Evolutionary conservation across 2,329 filamentous ascomycete genomes (phyloP).

Genomic region (Bipolaris zeicola): DNA sequence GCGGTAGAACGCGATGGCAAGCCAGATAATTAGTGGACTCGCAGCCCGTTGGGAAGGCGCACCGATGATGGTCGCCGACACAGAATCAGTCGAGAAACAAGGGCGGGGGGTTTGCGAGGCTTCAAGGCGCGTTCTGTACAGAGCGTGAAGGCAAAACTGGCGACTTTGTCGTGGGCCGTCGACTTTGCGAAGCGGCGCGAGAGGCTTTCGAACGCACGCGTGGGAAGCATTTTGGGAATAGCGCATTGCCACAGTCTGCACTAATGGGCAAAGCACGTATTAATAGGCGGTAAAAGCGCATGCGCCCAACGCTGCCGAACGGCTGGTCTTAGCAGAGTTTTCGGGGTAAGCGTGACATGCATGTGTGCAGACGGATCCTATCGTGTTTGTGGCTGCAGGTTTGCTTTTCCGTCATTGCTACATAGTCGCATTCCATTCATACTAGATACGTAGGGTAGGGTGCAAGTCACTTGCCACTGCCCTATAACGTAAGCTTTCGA

Average conservation of each 20-base stretch:
- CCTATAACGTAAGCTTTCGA: too few relatives aligned
- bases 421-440: too few relatives aligned
- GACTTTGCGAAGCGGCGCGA: constrained; percentile 18
- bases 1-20: constrained; percentile 29
- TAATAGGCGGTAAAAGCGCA: constrained; percentile 15
- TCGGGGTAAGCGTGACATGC: constrained; percentile 9
- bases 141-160: constrained; percentile 15
- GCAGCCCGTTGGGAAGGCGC: constrained; percentile 1
- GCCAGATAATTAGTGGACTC: background rate
- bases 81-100: constrained; percentile 5
- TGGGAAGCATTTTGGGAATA: too few relatives aligned
- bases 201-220: too few relatives aligned
- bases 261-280: background rate
- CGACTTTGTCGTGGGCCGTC: constrained; percentile 1
- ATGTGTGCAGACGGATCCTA: background rate
- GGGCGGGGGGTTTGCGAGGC: constrained; percentile 8
- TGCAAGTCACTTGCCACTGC: too few relatives aligned
- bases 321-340: constrained; percentile 20
- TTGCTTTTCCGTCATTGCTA: too few relatives aligned
- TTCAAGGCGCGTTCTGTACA: constrained; percentile 25
- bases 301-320: constrained; percentile 20
- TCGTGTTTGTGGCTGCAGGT: too few relatives aligned
- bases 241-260: too few relatives aligned
- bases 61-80: constrained; percentile 10
- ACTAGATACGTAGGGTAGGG: too few relatives aligned